Evolutionary conservation across 2,329 filamentous ascomycete species (phyloP), one percentile per base, ranked within the genome.

Genomic region (Venturia carpophila): DNA sequence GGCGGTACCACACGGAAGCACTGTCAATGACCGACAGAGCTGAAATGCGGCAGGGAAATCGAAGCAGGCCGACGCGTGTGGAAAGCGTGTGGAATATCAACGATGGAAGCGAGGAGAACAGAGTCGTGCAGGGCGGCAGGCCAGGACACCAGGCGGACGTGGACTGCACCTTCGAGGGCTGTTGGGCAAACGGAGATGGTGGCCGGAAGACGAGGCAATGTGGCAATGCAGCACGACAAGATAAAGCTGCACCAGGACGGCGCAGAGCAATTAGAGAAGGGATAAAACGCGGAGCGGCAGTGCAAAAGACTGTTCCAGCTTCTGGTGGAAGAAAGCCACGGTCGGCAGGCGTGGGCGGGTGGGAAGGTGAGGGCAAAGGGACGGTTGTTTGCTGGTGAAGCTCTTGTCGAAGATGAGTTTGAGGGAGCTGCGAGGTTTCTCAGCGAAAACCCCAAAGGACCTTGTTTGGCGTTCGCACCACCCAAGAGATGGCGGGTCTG

Each of bases 301-400:
- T 37, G 45, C 21, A 45, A 27, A 43, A 56, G 64, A 19, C 39
- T 56, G 41, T 56, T 63, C 42, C 64, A 66, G 64, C 64, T 66
- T 42, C 27, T 45, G 47, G 17, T 45, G 30, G 39, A 56, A 63
- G 30, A 63, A 66, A 63, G 37, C 60, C 21, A 45, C 60, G 43
- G 49, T 56, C 41, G 45, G 45, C 15, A 17, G 6, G 27, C 17
- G 64, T 49, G 42, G 64, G 24, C 5, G 56, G 41, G 41, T 47
- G n/a, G 58, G 24, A 42, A 45, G 55, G 27, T 60, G 34, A 64
- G 17, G 52, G 37, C 10, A 37, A 60, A 43, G 49, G 34, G 15
- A 27, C 2, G 7, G 17, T 2, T 42, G 58, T 27, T 27, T 41
- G 15, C 27, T 61, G 37, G 37, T 43, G 60, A 21, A 43, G 42